phyloP scores from a whole-genome alignment of 176 grass and related monocot species.

The Musa beccarii region DNA sequence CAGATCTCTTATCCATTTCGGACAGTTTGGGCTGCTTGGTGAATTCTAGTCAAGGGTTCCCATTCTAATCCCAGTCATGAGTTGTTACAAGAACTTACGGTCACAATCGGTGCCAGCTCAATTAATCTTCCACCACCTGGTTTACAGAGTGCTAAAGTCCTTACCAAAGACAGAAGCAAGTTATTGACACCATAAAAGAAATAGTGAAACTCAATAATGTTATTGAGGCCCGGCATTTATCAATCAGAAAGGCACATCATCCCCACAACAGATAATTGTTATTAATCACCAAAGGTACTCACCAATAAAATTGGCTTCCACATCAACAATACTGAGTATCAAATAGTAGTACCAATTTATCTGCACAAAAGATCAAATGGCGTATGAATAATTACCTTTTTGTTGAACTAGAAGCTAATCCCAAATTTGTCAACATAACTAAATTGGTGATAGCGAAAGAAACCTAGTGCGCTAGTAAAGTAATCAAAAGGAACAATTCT shows the following conservation, averaged over 20 bases:
- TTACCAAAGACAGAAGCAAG: too few relatives aligned
- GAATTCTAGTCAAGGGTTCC: too few relatives aligned
- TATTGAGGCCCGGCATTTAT: neutral
- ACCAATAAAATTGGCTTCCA: conserved; percentile 70
- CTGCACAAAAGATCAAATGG: conserved; percentile 19
- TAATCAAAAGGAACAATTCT: neutral
- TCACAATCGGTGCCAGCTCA: too few relatives aligned
- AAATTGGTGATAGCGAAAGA: neutral
- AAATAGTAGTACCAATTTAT: conserved; percentile 76
- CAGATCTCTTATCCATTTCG: too few relatives aligned
- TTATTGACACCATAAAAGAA: too few relatives aligned
- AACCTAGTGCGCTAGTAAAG: neutral
- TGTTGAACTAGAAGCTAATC: neutral
- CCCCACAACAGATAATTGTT: neutral
- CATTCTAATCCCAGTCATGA: too few relatives aligned
- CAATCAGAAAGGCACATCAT: neutral
- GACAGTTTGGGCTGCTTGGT: too few relatives aligned
- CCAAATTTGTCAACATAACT: neutral
- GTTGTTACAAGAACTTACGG: too few relatives aligned
- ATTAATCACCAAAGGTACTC: conserved; percentile 5
- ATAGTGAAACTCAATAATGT: too few relatives aligned
- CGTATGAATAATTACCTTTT: neutral
- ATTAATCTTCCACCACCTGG: too few relatives aligned
- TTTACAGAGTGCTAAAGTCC: too few relatives aligned
- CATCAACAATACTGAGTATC: conserved; percentile 45